Percentiles rank a stretch among this genome's conserved stretches.
Evolutionary conservation across 441 rosid species (phyloP).

Genomic region (Pelargonium australe): DNA sequence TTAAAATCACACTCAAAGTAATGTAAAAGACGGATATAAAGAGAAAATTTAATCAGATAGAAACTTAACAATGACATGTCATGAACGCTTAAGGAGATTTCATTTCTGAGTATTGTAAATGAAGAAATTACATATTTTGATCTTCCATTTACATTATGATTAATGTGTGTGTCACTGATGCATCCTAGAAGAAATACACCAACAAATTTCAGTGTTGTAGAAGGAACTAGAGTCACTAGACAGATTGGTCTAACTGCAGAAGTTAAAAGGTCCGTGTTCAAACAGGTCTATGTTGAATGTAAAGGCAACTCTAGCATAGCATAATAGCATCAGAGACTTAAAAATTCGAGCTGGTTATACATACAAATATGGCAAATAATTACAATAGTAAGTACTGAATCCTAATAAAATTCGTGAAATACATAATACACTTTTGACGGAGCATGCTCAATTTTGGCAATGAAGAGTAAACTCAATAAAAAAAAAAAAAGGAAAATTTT

Average conservation of each 20-base stretch:
- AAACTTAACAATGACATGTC: not conserved
- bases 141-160: not conserved
- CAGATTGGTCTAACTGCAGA: not conserved
- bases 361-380: not conserved
- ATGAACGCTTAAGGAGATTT: not conserved
- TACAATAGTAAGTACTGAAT: not conserved
- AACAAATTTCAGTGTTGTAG: no score
- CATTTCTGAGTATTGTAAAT: not conserved
- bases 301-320: not conserved
- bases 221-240: no score
- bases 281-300: not conserved
- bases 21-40: constrained; percentile 1
- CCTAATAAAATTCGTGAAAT: not conserved
- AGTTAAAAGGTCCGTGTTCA: not conserved
- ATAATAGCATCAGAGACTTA: not conserved
- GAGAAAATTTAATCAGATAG: not conserved
- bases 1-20: constrained; percentile 17
- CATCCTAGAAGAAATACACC: not conserved
- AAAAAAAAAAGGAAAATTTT: not conserved
- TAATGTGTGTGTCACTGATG: not conserved
- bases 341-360: not conserved
- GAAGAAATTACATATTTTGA: not conserved
- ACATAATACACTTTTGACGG: not conserved
- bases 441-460: not conserved
- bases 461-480: not conserved